Base-by-base conservation (phyloP, 164 flowering plant genomes). In the Euptelea pleiosperma region DNA sequence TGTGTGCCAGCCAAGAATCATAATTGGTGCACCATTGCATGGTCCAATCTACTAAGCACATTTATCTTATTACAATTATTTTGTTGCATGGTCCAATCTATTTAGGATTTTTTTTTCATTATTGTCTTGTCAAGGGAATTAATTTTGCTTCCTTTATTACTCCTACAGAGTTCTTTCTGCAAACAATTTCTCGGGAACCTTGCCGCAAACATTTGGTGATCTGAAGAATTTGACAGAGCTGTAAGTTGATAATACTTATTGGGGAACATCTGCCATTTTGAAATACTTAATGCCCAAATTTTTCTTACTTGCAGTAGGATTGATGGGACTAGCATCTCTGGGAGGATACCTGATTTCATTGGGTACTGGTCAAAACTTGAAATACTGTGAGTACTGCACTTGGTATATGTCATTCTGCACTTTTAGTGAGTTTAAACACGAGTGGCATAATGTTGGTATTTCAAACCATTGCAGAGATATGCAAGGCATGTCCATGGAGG, bases 401-500 rank as follows among this genome's bases (percentile, higher is more conserved):
- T 57, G 0, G 8, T 3, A 15, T 57, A 16, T n/a, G 14, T 24
- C 16, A 31, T 15, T 46, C 22, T 9, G 12, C 9, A 12, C 6
- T 31, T 47, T 15, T 35, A 6, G 35, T 58, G 12, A 8, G 8
- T 6, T 33, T 26, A 42, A n/a, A 12, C 30, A 33, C 6, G 0
- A 36, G 36, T 16, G 3, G 45, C 36, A 8, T 37, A 35, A 4
- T 11, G 15, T 15, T 11, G 2, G 19, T 40, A 15, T 41, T 57
- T 52, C 5, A 36, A 60, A 39, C 11, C 30, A 16, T 36, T 65
- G 39, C 82, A 91, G 98, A 42, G 82, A 89, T 66, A 34, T 85
- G 82, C 93, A 87, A 57, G 99, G 97, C 30, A 83, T 97, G 51
- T 68, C 75, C 8, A 68, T 93, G 89, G 79, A 70, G 55, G 91